Conservation (phyloP, 192 early-diverging fungal genomes). For the Umbelopsis sp. region DNA sequence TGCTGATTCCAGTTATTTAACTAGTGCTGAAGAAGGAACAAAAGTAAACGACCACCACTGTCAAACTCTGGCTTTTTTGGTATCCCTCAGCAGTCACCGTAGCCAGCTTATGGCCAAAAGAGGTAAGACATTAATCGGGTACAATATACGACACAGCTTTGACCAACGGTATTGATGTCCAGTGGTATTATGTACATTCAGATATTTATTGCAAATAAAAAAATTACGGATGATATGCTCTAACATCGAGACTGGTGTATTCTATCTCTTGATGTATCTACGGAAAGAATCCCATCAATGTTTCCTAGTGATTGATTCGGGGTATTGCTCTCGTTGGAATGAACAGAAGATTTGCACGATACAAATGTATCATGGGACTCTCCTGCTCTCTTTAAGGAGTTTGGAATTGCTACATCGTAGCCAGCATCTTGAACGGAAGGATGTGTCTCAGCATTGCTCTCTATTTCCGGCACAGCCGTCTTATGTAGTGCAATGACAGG, state of each 20-base stretch:
- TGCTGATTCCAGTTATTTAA: not conserved
- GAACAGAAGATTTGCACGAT: not conserved
- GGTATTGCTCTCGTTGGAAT: not conserved
- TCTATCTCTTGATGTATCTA: constrained; percentile 16
- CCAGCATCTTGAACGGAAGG: no score
- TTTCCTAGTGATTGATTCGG: not conserved
- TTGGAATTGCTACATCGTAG: not conserved
- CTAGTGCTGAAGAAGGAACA: not conserved
- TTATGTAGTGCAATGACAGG: no score
- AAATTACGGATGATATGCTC: not conserved
- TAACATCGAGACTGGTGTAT: not conserved
- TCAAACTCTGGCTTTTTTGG: no score
- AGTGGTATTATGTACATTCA: not conserved
- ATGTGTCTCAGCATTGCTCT: no score
- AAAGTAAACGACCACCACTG: not conserved
- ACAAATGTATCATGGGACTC: constrained; percentile 9
- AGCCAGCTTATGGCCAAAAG: no score
- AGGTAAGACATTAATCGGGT: no score
- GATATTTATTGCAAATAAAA: not conserved
- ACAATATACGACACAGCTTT: no score
- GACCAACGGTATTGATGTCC: no score
- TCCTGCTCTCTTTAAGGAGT: not conserved
- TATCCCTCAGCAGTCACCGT: no score
- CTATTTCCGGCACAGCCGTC: no score
- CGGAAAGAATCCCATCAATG: not conserved